Evolutionary conservation across 257 asterid species (phyloP).

Genomic region (Ehretia macrophylla): DNA sequence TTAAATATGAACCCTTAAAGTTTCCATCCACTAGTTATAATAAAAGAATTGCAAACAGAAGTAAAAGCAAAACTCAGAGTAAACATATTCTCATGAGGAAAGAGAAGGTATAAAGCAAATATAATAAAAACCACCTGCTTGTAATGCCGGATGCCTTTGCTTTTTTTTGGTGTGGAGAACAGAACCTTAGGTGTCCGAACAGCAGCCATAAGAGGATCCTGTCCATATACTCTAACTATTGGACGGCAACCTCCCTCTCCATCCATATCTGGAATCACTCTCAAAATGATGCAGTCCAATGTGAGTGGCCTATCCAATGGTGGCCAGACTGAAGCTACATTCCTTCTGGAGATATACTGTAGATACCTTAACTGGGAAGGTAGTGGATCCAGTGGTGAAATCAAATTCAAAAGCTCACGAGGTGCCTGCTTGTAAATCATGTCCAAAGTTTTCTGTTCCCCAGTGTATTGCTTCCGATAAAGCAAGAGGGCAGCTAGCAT

Average conservation of each 20-base stretch:
- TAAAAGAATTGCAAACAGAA: too few relatives aligned
- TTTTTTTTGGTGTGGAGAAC: slow-evolving; percentile 36
- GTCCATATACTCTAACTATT: slow-evolving; percentile 53
- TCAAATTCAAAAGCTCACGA: slow-evolving; percentile 33
- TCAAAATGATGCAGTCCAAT: slow-evolving; percentile 46
- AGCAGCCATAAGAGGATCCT: slow-evolving; percentile 50
- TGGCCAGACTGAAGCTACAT: slow-evolving; percentile 47
- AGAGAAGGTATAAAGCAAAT: background rate
- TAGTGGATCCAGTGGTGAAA: slow-evolving; percentile 49
- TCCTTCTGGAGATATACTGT: slow-evolving; percentile 60
- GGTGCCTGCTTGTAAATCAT: slow-evolving; percentile 69
- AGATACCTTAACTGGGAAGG: slow-evolving; percentile 76
- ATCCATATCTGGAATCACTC: slow-evolving; percentile 45
- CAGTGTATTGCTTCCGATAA: slow-evolving; percentile 38
- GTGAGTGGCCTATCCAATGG: slow-evolving; percentile 49
- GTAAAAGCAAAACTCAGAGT: too few relatives aligned
- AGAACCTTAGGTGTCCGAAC: slow-evolving; percentile 47
- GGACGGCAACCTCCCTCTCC: slow-evolving; percentile 55
- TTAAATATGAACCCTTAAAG: too few relatives aligned
- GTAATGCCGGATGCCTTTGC: slow-evolving; percentile 27
- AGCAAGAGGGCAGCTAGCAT: slow-evolving; percentile 55
- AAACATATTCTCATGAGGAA: background rate
- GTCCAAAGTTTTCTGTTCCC: slow-evolving; percentile 54
- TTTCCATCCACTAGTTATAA: too few relatives aligned
- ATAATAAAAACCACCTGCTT: slow-evolving; percentile 45